A percentile compares a stretch with the other conserved stretches of the same genome.
Conservation (phyloP, 495 filamentous ascomycete species). For the Podospora pseudopauciseta region DNA sequence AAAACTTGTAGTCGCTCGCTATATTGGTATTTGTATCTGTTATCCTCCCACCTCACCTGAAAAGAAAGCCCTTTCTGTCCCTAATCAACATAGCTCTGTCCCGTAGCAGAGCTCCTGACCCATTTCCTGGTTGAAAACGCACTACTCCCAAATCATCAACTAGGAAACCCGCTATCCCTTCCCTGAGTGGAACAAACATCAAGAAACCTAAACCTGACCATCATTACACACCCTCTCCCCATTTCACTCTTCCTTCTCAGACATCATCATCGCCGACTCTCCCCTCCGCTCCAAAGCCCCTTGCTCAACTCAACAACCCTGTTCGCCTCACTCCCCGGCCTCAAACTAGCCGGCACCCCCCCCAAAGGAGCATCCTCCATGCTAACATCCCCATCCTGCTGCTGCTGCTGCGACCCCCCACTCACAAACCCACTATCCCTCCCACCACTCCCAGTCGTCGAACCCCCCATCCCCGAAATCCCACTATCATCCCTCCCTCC, state of each 20-base stretch:
- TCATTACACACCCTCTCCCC: neutral
- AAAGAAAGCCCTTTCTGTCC: neutral
- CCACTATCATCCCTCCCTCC: slow-evolving; percentile 32
- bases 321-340: slow-evolving; percentile 33
- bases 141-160: neutral
- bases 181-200: neutral
- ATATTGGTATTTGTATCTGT: neutral
- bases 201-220: neutral
- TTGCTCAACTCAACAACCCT: slow-evolving; percentile 34
- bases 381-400: slow-evolving; percentile 30
- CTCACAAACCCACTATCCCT: slow-evolving; percentile 36
- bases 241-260: neutral
- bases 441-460: slow-evolving; percentile 12
- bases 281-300: slow-evolving; percentile 31
- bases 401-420: slow-evolving; percentile 31
- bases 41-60: neutral
- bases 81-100: neutral
- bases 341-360: slow-evolving; percentile 28
- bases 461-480: slow-evolving; percentile 24
- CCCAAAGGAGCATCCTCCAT: slow-evolving; percentile 10
- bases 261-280: slow-evolving; percentile 21
- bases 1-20: neutral
- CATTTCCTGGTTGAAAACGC: neutral
- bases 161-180: neutral
- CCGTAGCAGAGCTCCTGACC: neutral